Conservation (phyloP, 140 eudicot genomes). For the Oenanthe javanica region DNA sequence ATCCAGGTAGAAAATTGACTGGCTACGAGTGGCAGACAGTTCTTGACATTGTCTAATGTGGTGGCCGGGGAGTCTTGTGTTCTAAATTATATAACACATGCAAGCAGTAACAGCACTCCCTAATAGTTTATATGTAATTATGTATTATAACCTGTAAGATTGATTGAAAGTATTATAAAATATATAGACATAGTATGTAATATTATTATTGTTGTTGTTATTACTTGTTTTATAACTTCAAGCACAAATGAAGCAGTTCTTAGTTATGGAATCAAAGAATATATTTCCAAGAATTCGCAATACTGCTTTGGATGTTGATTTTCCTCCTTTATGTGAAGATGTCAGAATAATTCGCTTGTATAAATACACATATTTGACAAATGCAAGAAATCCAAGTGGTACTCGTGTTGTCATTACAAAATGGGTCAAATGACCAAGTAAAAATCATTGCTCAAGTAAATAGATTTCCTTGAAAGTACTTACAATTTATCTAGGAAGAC, state of each 20-base stretch:
- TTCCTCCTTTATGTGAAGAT: background rate
- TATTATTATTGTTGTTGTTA: background rate
- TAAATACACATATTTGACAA: background rate
- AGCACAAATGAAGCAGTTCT: background rate
- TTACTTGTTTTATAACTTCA: no score
- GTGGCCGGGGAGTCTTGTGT: slow-evolving; percentile 14
- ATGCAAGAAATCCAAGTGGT: background rate
- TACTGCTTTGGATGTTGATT: background rate
- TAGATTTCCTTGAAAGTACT: background rate
- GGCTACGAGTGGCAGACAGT: slow-evolving; percentile 3
- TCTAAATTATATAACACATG: slow-evolving; percentile 1
- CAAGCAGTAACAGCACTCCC: slow-evolving; percentile 1
- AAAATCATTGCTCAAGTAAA: background rate
- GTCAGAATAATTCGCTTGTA: background rate
- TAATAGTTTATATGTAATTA: background rate
- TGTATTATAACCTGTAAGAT: background rate
- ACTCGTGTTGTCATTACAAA: background rate
- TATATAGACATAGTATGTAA: background rate
- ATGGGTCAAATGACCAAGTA: background rate
- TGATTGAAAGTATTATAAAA: no score
- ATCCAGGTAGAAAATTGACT: background rate
- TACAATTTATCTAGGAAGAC: background rate
- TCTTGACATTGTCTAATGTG: slow-evolving; percentile 6
- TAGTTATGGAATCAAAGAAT: background rate
- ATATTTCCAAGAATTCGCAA: background rate